Conservation (phyloP, 495 filamentous ascomycete genomes). For the Neurospora sp. region DNA sequence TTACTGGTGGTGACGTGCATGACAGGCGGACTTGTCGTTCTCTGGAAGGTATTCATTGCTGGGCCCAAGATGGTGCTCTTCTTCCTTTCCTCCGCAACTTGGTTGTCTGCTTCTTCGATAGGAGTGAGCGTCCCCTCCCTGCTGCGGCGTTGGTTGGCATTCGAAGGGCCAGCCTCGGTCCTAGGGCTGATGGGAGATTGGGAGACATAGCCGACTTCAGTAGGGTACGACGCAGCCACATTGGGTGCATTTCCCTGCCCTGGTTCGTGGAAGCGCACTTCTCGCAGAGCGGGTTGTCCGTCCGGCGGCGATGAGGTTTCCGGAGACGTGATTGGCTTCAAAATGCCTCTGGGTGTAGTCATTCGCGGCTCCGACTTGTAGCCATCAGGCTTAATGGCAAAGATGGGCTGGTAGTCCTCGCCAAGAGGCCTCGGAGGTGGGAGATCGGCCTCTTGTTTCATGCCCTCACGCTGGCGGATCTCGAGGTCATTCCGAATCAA, state of each 20-base stretch:
- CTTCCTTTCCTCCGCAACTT: background rate
- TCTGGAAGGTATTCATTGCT: background rate
- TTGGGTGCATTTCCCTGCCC: background rate
- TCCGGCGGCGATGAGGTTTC: background rate
- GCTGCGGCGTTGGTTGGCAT: background rate
- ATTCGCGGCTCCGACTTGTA: slow-evolving; percentile 15
- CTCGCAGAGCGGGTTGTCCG: background rate
- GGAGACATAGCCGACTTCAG: background rate
- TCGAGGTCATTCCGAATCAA: slow-evolving; percentile 18
- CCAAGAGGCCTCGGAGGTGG: slow-evolving; percentile 10
- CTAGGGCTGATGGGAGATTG: background rate
- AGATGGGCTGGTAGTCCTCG: slow-evolving; percentile 14
- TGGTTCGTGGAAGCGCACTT: slow-evolving; percentile 3
- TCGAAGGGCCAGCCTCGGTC: background rate
- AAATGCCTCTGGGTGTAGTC: background rate
- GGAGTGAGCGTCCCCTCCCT: background rate
- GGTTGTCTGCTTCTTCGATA: background rate
- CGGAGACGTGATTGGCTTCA: background rate
- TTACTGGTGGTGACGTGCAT: background rate
- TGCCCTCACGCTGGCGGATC: slow-evolving; percentile 11
- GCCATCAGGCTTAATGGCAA: slow-evolving; percentile 5
- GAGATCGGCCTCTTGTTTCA: slow-evolving; percentile 3
- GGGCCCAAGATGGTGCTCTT: background rate
- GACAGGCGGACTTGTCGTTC: background rate
- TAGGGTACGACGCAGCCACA: slow-evolving; percentile 8